A percentile compares a stretch with the other conserved stretches of the same genome.
phyloP scores from a whole-genome alignment of 371 early-diverging fungal genomes.

The Phascolomyces articulosus region DNA sequence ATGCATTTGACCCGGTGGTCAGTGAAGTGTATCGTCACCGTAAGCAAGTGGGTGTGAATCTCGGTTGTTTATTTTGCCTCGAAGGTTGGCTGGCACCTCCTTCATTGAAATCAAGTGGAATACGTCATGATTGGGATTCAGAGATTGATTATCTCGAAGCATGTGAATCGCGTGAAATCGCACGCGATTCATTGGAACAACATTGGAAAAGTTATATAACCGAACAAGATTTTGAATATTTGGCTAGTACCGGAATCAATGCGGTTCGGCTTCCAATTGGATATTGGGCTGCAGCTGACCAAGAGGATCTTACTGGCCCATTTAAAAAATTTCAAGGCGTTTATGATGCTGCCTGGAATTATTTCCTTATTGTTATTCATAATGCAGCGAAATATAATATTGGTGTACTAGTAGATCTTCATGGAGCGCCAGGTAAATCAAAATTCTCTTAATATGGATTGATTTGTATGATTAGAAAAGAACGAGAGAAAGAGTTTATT shows the following conservation, averaged over 20 bases:
- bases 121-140: conserved; percentile 23
- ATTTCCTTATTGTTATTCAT: conserved; percentile 45
- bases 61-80: conserved; percentile 66
- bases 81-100: conserved; percentile 59
- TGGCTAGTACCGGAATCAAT: conserved; percentile 61
- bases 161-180: conserved; percentile 44
- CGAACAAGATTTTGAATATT: conserved; percentile 55
- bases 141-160: conserved; percentile 42
- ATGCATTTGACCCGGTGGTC: conserved; percentile 19
- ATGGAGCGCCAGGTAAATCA: conserved; percentile 65
- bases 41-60: conserved; percentile 57
- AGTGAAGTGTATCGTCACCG: conserved; percentile 31
- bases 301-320: conserved; percentile 15
- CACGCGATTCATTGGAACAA: conserved; percentile 38
- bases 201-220: conserved; percentile 68
- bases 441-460: too few relatives aligned
- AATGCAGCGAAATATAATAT: conserved; percentile 59
- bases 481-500: too few relatives aligned
- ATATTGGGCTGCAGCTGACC: conserved; percentile 59
- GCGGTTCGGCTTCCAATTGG: conserved; percentile 72
- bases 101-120: conserved; percentile 42
- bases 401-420: conserved; percentile 69
- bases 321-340: conserved; percentile 26
- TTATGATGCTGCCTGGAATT: conserved; percentile 42
- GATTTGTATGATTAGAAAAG: too few relatives aligned